A percentile compares a stretch with the other conserved stretches of the same genome.
Evolutionary conservation across 2,329 filamentous ascomycete species (phyloP).

Genomic region (Stachybotrys chartarum): DNA sequence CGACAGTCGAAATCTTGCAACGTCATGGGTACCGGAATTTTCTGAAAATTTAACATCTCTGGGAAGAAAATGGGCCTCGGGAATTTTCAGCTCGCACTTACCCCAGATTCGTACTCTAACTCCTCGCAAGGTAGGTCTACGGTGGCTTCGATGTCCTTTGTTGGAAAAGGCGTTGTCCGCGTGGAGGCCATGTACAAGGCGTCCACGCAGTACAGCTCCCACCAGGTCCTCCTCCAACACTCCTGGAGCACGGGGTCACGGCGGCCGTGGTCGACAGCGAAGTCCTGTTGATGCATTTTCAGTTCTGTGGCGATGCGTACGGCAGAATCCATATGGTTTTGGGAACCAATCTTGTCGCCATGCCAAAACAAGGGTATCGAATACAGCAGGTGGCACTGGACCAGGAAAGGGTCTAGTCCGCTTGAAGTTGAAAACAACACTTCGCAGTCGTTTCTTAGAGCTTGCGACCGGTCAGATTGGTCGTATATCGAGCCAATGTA

Average conservation of each 20-base stretch:
- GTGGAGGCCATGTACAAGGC: conserved; percentile 31
- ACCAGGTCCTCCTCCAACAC: conserved; percentile 63
- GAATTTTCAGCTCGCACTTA: conserved; percentile 13
- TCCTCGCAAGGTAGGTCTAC: conserved; percentile 61
- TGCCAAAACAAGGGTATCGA: conserved; percentile 28
- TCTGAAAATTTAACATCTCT: conserved; percentile 11
- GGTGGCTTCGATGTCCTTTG: conserved; percentile 37
- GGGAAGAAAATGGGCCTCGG: too few relatives aligned
- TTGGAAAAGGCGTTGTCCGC: conserved; percentile 16
- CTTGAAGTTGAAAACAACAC: conserved; percentile 6
- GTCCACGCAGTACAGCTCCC: conserved; percentile 59
- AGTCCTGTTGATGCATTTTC: conserved; percentile 50
- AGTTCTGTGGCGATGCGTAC: conserved; percentile 52
- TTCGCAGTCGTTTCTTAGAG: neutral
- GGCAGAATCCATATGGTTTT: conserved; percentile 34
- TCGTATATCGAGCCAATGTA: conserved; percentile 27
- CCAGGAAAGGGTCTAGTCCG: conserved; percentile 17
- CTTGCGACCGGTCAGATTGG: conserved; percentile 4
- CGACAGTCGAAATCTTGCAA: conserved; percentile 55
- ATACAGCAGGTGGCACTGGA: conserved; percentile 27
- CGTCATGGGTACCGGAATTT: conserved; percentile 34
- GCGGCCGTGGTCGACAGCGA: conserved; percentile 38
- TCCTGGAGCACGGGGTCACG: conserved; percentile 45
- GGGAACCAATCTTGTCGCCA: conserved; percentile 14
- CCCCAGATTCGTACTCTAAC: conserved; percentile 37